Evolutionary conservation across 2,329 filamentous ascomycete species (phyloP).

Genomic region (Phoma herbarum): DNA sequence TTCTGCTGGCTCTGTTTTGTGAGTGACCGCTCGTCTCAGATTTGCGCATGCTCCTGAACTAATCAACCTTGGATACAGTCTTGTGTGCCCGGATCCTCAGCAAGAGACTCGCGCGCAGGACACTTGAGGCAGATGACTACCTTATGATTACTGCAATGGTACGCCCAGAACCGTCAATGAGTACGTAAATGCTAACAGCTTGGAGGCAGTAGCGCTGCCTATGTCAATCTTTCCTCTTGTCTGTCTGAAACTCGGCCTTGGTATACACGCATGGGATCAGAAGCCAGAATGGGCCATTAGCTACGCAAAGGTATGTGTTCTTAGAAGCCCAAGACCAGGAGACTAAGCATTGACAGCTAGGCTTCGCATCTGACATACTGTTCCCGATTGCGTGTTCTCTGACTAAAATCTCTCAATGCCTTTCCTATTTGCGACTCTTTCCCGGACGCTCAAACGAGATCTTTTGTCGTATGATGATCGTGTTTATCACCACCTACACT

Average conservation of each 20-base stretch:
- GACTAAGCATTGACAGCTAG: constrained; percentile 25
- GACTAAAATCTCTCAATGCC: constrained; percentile 42
- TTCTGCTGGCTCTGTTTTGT: constrained; percentile 31
- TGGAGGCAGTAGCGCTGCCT: constrained; percentile 29
- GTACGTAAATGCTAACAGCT: not conserved
- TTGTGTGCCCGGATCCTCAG: constrained; percentile 34
- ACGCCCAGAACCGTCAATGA: not conserved
- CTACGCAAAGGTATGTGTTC: constrained; percentile 34
- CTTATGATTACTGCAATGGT: constrained; percentile 40
- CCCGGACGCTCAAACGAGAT: constrained; percentile 33
- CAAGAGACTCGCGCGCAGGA: constrained; percentile 31
- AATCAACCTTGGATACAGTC: not conserved
- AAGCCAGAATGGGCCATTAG: constrained; percentile 33
- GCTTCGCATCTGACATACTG: constrained; percentile 33
- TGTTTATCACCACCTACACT: constrained; percentile 34
- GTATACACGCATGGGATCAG: constrained; percentile 41
- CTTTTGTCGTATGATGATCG: constrained; percentile 31
- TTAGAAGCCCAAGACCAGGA: not conserved
- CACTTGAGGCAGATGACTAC: constrained; percentile 36
- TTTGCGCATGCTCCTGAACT: too few species aligned
- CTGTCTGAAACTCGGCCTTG: constrained; percentile 32
- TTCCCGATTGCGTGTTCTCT: constrained; percentile 35
- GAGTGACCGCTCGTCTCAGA: constrained; percentile 1
- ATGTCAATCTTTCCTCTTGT: constrained; percentile 32
- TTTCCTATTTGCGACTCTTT: constrained; percentile 44